Evolutionary conservation across 768 basidiomycete genomes (phyloP), one percentile per base, ranked within the genome.

Genomic region (Dacryopinax spathularia): DNA sequence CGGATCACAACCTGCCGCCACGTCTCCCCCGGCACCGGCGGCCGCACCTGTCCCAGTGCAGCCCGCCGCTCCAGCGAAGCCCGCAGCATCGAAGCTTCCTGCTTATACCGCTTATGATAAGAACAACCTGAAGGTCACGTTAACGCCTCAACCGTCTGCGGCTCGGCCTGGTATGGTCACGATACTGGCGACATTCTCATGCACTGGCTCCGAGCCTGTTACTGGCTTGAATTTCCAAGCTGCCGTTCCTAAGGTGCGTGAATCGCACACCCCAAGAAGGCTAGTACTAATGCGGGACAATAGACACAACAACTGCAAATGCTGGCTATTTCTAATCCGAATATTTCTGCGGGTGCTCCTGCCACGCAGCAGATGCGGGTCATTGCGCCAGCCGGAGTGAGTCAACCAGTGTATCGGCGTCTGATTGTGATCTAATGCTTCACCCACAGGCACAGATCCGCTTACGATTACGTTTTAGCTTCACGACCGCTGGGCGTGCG

Each of bases 331-430:
- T 92, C 92, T 4, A 92, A 86, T 73, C 79, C 86, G 12, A 86
- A 83, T 61, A 80, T 99, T 41, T 76, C 75, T 34, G 86, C 90
- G 0, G 91, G 92, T 1, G 76, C 84, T 9, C 81, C 83, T 16
- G 95, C 98, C 73, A 95, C 93, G 10, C 96, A 98, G 72, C 91
- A 95, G 72, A 88, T 99, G 89, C 83, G 92, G 10, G 84, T 99
- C 36, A 79, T 89, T 31, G 91, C 92, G 12, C 92, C 91, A 2
- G 80, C 81, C 7, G 93, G 93, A 34, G 93, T 94, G 70, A 74
- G 90, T 82, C 16, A 25, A 36, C 60, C 34, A 20, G 36, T 62
- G 29, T 34, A 15, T 61, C 33, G 12, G 18, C n/a, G 29, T n/a
- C 35, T 48, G 64, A 41, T 60, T 61, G 31, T 36, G 3, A n/a